Base-by-base conservation (phyloP, 2,329 filamentous ascomycete species). In the Ophiostoma pallidulum region DNA sequence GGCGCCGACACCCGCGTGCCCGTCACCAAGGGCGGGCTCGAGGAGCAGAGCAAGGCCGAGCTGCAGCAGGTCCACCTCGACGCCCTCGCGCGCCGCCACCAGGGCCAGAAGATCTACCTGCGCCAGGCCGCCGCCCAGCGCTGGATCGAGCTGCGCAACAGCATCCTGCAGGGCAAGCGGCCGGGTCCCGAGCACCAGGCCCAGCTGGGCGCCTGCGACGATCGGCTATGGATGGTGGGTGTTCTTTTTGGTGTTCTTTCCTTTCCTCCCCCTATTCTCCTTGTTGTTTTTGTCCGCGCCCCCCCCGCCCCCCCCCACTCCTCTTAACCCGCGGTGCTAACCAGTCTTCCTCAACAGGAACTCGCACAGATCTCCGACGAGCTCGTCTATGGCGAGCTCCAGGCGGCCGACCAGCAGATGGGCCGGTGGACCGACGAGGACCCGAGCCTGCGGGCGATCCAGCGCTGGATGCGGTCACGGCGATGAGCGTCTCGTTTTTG, bases 341-440 rank as follows among this genome's bases (percentile, higher is more conserved):
- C 4, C 29, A 31, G 9, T 19, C 10, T 12, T 9, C 28, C 37
- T 24, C 8, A 14, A 40, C 22, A 55, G 79, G 78, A 82, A 57
- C 67, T 82, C 39, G 65, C 71, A 28, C 66, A 66, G 33, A 72
- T 82, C 54, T 78, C 72, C 35, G 78, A 83, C 60, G 75, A 82
- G 46, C 58, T 63, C 31, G 68, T 82, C 51, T 82, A 82, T 60
- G 60, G 64, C 40, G 69, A 79, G 50, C 68, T 82, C 47, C 69
- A 72, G 51, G 60, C 64, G 31, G 71, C 71, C 18, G 78, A 82
- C 58, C 63, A 71, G 22, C 58, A 62, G 47, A 70, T 75, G 63
- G 75, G 75, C 58, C 75, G 77, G 64, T 83, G 78, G 78, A 78
- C 72, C 56, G 69, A 65, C 53, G 78, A 82, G 58, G 78, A 82